Base-by-base conservation (phyloP, 2,329 filamentous ascomycete species). In the Curvularia sp. region DNA sequence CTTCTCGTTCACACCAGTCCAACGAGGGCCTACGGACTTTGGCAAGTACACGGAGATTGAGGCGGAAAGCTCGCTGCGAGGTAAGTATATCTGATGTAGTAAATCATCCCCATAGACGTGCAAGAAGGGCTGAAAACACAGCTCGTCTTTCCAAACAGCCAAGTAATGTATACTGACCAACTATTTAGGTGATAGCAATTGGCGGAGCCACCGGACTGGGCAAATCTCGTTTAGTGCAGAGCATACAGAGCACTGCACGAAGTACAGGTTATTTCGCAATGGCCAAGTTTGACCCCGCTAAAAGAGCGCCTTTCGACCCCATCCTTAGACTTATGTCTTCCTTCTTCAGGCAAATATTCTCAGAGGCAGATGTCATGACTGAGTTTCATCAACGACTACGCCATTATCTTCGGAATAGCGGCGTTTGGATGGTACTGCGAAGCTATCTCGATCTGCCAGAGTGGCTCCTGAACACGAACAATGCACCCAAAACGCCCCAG, bases 291-390 rank as follows among this genome's bases (percentile, higher is more conserved):
- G 86, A 89, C 63, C 81, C 84, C 52, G 81, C 84, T 18, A 83
- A 83, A 63, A 82, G 82, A 53, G 81, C 85, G 5, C 86, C 86
- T 0, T 89, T 87, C 62, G 86, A 88, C 55, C 85, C 86, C 0
- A 81, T 88, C 38, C 77, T 88, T 18, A 83, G 82, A 60, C 78
- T 87, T n/a, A 80, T 89, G 76, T 84, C 84, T 6, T 86, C 84
- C 38, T 75, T 88, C 18, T 84, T 89, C 56, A 82, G 86, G 26
- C 86, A 89, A 61, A 87, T 88, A 6, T 89, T 88, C 66, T 87
- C 85, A 1, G 86, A 89, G 68, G 82, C 84, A 35, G 85, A 89
- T 71, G 83, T 89, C 15, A 81, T 78, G 9, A 86, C 85, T 1
- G 82, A 85, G 0, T 88, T 88, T 59, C 86, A 89, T 65, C 82